A percentile compares a stretch with the other conserved stretches of the same genome.
These are phyloP conservation scores for Marchantia polymorpha DNA, from an alignment of 225 moss, liverwort and hornwort species.

Conservation along the genomic window DNA sequence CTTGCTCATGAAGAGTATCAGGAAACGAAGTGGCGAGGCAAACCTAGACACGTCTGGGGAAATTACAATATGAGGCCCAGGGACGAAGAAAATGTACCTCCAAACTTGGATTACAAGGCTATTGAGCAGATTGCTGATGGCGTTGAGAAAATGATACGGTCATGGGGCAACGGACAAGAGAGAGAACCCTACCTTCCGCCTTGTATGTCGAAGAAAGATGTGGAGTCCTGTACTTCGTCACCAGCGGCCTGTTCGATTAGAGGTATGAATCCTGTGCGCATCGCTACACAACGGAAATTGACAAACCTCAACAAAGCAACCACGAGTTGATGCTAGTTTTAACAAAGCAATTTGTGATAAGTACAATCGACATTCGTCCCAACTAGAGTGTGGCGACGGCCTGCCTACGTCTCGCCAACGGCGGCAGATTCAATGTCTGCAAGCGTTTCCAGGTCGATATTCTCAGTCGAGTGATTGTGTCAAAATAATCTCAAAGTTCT, in stretches of 20 bases:
- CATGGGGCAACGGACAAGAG: slow-evolving; percentile 72
- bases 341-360: neutral
- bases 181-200: slow-evolving; percentile 24
- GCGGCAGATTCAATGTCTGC: neutral
- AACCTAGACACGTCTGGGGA: slow-evolving; percentile 27
- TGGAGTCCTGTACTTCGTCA: slow-evolving; percentile 14
- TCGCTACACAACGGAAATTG: neutral
- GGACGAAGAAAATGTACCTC: slow-evolving; percentile 59
- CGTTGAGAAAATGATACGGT: slow-evolving; percentile 89
- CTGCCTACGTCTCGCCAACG: neutral
- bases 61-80: slow-evolving; percentile 31
- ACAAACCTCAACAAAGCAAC: neutral
- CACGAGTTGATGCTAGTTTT: neutral
- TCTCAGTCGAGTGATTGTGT: too few relatives aligned
- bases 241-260: neutral
- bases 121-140: slow-evolving; percentile 94
- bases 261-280: slow-evolving; percentile 16
- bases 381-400: neutral
- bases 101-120: slow-evolving; percentile 72
- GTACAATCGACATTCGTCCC: neutral
- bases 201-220: slow-evolving; percentile 7
- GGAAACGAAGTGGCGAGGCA: slow-evolving; percentile 22
- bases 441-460: neutral
- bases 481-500: neutral
- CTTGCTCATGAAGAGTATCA: slow-evolving; percentile 26